phyloP scores from a whole-genome alignment of 2,329 filamentous ascomycete genomes.

The Trichoderma sp. region DNA sequence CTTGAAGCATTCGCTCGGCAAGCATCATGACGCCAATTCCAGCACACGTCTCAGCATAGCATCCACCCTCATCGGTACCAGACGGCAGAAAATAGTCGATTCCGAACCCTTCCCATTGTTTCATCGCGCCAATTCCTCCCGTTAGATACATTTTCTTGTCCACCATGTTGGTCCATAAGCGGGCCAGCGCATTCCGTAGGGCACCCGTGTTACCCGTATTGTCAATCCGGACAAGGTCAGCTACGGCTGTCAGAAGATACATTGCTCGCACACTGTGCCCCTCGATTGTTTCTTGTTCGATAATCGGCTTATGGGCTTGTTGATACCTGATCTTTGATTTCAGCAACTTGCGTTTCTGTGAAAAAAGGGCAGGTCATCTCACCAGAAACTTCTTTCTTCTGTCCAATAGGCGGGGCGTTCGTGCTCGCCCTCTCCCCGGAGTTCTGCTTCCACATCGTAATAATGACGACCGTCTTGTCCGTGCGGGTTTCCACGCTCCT shows the following conservation, averaged over 20 bases:
- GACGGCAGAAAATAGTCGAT: not conserved
- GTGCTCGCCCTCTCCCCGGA: no score
- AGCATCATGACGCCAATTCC: not conserved
- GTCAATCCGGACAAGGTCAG: not conserved
- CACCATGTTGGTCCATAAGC: not conserved
- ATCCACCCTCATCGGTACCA: not conserved
- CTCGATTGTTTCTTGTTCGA: not conserved
- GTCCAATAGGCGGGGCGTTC: no score
- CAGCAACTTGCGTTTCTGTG: no score
- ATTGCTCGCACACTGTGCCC: not conserved
- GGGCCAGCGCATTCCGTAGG: not conserved
- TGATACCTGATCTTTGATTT: not conserved
- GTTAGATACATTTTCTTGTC: not conserved
- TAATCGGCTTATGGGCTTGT: not conserved
- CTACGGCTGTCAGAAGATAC: conserved; percentile 1
- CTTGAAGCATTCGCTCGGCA: not conserved
- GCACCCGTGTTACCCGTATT: not conserved
- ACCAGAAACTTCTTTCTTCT: not conserved
- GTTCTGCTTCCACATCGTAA: not conserved
- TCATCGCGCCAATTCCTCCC: not conserved
- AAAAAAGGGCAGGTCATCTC: no score
- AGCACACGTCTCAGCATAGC: not conserved
- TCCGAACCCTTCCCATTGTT: conserved; percentile 3
- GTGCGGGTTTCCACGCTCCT: not conserved
- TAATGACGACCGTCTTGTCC: not conserved